Base-by-base conservation (phyloP, 306 rosid species). In the Styphnolobium japonicum region DNA sequence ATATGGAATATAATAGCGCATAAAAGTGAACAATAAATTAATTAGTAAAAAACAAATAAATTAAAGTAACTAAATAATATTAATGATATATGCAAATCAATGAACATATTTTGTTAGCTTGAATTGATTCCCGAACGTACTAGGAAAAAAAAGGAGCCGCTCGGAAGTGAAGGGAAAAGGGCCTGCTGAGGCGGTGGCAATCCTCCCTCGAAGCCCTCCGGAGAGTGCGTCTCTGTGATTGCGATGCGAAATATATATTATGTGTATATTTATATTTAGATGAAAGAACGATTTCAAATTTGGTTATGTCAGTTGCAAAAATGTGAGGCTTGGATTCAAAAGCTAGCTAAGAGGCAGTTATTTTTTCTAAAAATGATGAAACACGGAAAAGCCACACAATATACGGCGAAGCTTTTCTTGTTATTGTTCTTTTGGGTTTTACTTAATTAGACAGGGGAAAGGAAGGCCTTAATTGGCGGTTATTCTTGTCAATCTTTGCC, bases 281-380 rank as follows among this genome's bases (percentile, higher is more conserved):
- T 2, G 37, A 7, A 58, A 11, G 7, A 19, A 39, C 9, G 21
- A 46, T 25, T 73, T 7, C 46, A 55, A 70, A 69, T 57, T 84
- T 72, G 1, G 89, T 80, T 77, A 10, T 6, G 71, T 48, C 21
- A 5, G 81, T 61, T 63, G 3, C 8, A 12, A 66, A 75, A 82
- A 81, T 69, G 79, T 39, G 85, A 27, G 90, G 87, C 67, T 76
- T 33, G 62, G 82, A 74, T 82, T 67, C 64, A 70, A 84, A 72
- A 71, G 34, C 53, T 45, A 55, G 18, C 9, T 34, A 43, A 16
- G 15, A 10, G 52, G 29, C 7, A n/a, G 56, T 18, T 36, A 10
- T 16, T 49, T 73, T 61, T 79, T 14, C 77, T 82, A 64, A 18
- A 16, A 75, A 66, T 75, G 9, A 34, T 53, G 36, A 19, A 11